phyloP scores from a whole-genome alignment of 2,329 filamentous ascomycete genomes.

The Colletotrichum costaricense region DNA sequence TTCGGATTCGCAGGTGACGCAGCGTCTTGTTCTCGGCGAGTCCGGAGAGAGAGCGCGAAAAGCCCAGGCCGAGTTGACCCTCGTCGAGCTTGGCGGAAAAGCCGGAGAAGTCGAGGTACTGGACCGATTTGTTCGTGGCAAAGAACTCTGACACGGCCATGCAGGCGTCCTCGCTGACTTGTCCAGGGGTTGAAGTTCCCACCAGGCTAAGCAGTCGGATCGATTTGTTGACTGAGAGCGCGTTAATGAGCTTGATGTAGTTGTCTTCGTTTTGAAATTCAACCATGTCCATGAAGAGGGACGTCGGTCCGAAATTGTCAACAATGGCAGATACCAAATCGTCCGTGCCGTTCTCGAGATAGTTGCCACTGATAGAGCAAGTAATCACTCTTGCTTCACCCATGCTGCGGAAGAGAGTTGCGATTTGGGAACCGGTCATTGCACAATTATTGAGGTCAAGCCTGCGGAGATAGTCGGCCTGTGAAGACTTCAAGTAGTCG shows the following conservation, averaged over 20 bases:
- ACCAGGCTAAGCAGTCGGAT: slow-evolving; percentile 65
- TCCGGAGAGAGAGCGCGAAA: slow-evolving; percentile 61
- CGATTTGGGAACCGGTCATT: slow-evolving; percentile 61
- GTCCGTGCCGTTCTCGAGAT: slow-evolving; percentile 63
- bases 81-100: slow-evolving; percentile 69
- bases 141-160: slow-evolving; percentile 62
- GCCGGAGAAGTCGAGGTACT: slow-evolving; percentile 67
- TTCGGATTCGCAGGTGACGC: slow-evolving; percentile 65
- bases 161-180: slow-evolving; percentile 59
- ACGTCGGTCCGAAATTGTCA: slow-evolving; percentile 59
- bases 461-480: slow-evolving; percentile 54
- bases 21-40: slow-evolving; percentile 57
- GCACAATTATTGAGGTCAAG: slow-evolving; percentile 64
- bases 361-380: slow-evolving; percentile 63
- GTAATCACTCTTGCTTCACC: slow-evolving; percentile 59
- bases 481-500: slow-evolving; percentile 55
- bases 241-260: slow-evolving; percentile 62
- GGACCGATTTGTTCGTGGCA: slow-evolving; percentile 60
- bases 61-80: slow-evolving; percentile 64
- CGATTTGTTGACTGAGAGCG: slow-evolving; percentile 60
- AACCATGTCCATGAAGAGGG: slow-evolving; percentile 67
- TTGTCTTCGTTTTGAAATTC: slow-evolving; percentile 64
- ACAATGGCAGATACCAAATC: slow-evolving; percentile 61
- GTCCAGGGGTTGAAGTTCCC: slow-evolving; percentile 62
- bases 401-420: slow-evolving; percentile 62